A percentile compares a stretch with the other conserved stretches of the same genome.
phyloP scores from a whole-genome alignment of 257 asterid species.

The Scutellaria minor region DNA sequence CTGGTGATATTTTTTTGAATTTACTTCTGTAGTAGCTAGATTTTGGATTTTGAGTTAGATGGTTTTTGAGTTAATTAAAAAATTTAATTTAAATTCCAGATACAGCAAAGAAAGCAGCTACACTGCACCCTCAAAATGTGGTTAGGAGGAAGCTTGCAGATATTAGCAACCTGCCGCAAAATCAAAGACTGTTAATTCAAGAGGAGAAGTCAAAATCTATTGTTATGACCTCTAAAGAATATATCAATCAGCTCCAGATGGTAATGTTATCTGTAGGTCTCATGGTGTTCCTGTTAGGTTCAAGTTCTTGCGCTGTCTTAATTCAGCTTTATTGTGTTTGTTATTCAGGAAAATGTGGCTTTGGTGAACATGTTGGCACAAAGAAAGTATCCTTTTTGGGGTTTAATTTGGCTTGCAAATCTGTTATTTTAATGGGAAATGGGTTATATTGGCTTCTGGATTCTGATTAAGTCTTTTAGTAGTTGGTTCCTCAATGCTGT shows the following conservation, averaged over 20 bases:
- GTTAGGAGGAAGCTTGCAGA: slow-evolving; percentile 65
- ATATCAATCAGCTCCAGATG: slow-evolving; percentile 56
- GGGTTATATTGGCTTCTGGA: slow-evolving; percentile 3
- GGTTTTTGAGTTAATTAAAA: background rate
- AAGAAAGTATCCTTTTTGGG: slow-evolving; percentile 68
- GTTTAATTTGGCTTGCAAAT: slow-evolving; percentile 6
- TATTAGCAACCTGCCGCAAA: slow-evolving; percentile 68
- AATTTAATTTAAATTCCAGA: slow-evolving; percentile 18
- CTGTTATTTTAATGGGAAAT: slow-evolving; percentile 8
- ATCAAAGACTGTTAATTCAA: slow-evolving; percentile 36
- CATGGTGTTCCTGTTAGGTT: slow-evolving; percentile 8
- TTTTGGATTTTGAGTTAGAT: background rate
- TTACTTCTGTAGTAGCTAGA: slow-evolving; percentile 4
- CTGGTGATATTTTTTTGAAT: background rate
- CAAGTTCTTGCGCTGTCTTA: slow-evolving; percentile 15
- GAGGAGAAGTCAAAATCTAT: slow-evolving; percentile 44
- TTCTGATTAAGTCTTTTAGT: background rate
- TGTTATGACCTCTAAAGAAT: slow-evolving; percentile 41
- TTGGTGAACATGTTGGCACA: slow-evolving; percentile 62
- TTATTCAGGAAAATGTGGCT: slow-evolving; percentile 60
- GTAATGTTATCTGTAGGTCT: slow-evolving; percentile 38
- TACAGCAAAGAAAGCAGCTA: slow-evolving; percentile 36
- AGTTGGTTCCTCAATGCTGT: slow-evolving; percentile 42
- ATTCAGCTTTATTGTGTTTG: background rate
- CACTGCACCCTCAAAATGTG: slow-evolving; percentile 37